phyloP scores from a whole-genome alignment of 441 rosid genomes.

The Aleurites moluccanus region DNA sequence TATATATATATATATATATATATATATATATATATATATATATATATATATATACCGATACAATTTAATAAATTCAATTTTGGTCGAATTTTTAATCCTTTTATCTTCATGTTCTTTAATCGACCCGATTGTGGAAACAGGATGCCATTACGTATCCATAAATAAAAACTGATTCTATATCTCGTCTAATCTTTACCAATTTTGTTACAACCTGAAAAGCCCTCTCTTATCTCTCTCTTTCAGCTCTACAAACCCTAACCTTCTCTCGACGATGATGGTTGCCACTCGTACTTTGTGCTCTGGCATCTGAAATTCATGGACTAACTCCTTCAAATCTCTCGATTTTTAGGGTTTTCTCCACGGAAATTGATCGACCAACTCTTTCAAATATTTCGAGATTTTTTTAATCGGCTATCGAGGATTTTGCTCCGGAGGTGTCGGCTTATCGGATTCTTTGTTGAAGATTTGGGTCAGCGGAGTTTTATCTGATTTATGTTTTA shows the following conservation, averaged over 20 bases:
- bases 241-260: constrained; percentile 25
- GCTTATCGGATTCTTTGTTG: constrained; percentile 14
- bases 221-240: neutral
- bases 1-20: too few species aligned
- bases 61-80: too few species aligned
- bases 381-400: neutral
- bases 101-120: too few species aligned
- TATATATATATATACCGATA: too few species aligned
- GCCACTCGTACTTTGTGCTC: neutral
- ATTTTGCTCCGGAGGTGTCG: neutral
- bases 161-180: neutral
- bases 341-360: neutral
- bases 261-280: neutral
- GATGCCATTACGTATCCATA: neutral
- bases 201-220: neutral
- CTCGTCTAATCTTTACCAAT: neutral
- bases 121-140: too few species aligned
- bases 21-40: too few species aligned
- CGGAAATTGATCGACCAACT: neutral
- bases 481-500: neutral
- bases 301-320: neutral
- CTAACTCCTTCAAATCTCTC: neutral
- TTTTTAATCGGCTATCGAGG: constrained; percentile 13
- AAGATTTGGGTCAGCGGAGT: constrained; percentile 24
- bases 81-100: too few species aligned